A percentile compares a stretch with the other conserved stretches of the same genome.
Conservation (phyloP, 768 basidiomycete species). For the Macrolepiota dolichaula region DNA sequence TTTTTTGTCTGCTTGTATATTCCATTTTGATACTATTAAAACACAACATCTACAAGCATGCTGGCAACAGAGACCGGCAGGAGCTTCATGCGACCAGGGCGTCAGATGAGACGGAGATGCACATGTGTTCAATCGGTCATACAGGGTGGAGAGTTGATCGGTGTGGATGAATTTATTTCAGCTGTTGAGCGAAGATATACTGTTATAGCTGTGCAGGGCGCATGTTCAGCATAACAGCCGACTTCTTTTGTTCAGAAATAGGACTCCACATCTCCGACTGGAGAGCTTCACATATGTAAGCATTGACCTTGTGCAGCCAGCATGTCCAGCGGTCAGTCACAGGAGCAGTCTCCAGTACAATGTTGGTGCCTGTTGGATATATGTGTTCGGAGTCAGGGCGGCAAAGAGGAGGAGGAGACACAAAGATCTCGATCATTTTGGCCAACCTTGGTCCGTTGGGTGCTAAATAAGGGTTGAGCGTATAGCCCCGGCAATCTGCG, state of each 20-base stretch:
- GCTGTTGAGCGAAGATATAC: neutral
- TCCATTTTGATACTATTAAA: neutral
- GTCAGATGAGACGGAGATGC: neutral
- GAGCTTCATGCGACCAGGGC: neutral
- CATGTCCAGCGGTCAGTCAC: neutral
- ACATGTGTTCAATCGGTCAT: neutral
- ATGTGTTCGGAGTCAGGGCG: neutral
- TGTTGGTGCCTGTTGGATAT: no score
- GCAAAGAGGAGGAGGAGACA: neutral
- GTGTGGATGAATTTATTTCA: neutral
- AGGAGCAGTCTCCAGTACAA: no score
- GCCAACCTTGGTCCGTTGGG: neutral
- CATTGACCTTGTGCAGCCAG: neutral
- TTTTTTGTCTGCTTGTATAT: neutral
- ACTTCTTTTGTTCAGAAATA: neutral
- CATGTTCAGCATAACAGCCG: neutral
- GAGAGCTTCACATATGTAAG: neutral
- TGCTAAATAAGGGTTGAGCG: neutral
- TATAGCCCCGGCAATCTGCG: slow-evolving; percentile 6
- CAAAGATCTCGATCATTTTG: slow-evolving; percentile 1
- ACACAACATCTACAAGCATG: neutral
- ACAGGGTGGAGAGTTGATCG: neutral
- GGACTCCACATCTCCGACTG: neutral
- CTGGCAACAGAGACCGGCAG: neutral
- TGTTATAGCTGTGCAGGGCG: neutral